Conservation (phyloP, 352 stramenopile genomes). For the Phytophthora pluvialis region DNA sequence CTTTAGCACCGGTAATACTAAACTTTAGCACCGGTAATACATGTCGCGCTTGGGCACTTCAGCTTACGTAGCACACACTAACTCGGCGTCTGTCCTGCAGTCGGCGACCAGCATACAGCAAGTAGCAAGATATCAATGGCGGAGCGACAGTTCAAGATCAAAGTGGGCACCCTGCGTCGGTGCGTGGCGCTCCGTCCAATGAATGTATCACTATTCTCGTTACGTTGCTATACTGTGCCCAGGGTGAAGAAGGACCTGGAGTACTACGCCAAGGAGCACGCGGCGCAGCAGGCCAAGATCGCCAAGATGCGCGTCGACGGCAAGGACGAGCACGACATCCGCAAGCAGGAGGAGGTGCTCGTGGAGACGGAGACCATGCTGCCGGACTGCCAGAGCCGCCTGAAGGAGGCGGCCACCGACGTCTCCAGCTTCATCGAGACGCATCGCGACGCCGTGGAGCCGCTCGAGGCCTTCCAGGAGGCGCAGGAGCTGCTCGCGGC, state of each 20-base stretch:
- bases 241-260: conserved; percentile 87
- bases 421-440: conserved; percentile 54
- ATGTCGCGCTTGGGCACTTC: background rate
- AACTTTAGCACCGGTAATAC: background rate
- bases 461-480: conserved; percentile 48
- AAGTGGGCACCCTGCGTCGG: conserved; percentile 79
- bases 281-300: conserved; percentile 61
- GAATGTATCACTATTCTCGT: background rate
- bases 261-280: conserved; percentile 83
- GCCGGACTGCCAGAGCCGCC: conserved; percentile 74
- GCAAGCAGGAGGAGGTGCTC: conserved; percentile 84
- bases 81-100: background rate
- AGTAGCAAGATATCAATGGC: conserved; percentile 41
- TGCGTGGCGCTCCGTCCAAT: conserved; percentile 18
- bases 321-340: conserved; percentile 77
- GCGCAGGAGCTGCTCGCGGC: conserved; percentile 55
- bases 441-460: conserved; percentile 48
- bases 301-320: conserved; percentile 64
- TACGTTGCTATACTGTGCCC: background rate
- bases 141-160: conserved; percentile 83
- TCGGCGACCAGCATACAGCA: too few species aligned
- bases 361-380: conserved; percentile 85
- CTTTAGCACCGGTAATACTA: background rate
- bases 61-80: conserved; percentile 13
- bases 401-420: conserved; percentile 64